Evolutionary conservation across 1,284 basidiomycete genomes (phyloP).

Genomic region (Tilletia caries): DNA sequence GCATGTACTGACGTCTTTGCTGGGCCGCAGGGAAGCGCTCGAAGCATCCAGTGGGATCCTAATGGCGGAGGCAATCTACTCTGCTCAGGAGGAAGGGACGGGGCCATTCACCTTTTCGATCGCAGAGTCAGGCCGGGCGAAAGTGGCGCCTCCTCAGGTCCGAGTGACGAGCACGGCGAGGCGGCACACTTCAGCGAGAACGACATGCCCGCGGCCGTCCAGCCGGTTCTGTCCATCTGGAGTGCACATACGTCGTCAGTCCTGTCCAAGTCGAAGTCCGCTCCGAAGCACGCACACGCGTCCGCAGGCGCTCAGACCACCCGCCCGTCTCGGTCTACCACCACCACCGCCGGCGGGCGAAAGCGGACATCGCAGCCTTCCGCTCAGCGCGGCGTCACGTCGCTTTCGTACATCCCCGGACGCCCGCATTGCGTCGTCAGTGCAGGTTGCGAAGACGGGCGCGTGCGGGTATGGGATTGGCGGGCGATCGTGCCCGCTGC

Average conservation of each 20-base stretch:
- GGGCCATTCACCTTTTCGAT: constrained; percentile 46
- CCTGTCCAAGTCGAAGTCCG: constrained; percentile 7
- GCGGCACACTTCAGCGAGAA: background rate
- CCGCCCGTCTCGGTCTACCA: no score
- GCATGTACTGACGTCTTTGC: constrained; percentile 31
- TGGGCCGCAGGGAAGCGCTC: constrained; percentile 37
- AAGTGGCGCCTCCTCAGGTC: background rate
- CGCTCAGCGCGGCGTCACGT: constrained; percentile 34
- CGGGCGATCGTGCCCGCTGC: constrained; percentile 20
- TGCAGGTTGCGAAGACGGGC: constrained; percentile 39
- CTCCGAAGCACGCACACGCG: constrained; percentile 10
- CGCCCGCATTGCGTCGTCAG: constrained; percentile 37
- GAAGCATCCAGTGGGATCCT: constrained; percentile 46
- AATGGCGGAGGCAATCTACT: constrained; percentile 32
- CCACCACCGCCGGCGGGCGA: constrained; percentile 11
- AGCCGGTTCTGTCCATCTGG: constrained; percentile 38
- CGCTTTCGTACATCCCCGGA: constrained; percentile 34
- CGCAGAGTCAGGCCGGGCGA: constrained; percentile 21
- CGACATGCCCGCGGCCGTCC: background rate
- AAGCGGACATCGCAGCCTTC: background rate
- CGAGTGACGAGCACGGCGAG: no score
- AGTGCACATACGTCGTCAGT: constrained; percentile 30
- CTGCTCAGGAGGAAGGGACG: constrained; percentile 46
- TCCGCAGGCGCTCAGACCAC: no score
- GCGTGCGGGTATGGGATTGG: constrained; percentile 49